These are phyloP conservation scores for Xeromyces bisporus DNA, from an alignment of 495 filamentous ascomycete genomes.

Conservation along the genomic window DNA sequence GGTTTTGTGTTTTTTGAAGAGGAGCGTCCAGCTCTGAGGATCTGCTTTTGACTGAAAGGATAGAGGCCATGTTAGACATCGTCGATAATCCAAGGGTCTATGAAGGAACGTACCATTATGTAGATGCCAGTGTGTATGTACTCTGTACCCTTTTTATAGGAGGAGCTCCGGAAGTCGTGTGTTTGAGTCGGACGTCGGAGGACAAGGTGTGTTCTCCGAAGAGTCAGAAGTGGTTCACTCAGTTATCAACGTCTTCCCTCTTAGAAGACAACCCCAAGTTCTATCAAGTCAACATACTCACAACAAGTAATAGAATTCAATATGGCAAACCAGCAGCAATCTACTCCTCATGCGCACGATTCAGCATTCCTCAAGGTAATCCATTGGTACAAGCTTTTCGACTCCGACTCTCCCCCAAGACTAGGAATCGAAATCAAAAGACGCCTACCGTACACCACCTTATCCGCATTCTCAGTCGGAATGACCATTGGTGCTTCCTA, in stretches of 20 bases:
- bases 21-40: slow-evolving; percentile 41
- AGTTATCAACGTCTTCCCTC: no score
- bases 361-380: slow-evolving; percentile 16
- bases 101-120: slow-evolving; percentile 10
- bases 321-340: slow-evolving; percentile 14
- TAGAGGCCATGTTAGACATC: slow-evolving; percentile 1
- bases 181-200: slow-evolving; percentile 7
- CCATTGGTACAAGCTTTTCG: slow-evolving; percentile 27
- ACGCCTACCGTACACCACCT: slow-evolving; percentile 45
- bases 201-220: slow-evolving; percentile 3
- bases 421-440: slow-evolving; percentile 44
- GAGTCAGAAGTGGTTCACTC: no score
- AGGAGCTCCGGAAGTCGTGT: no score
- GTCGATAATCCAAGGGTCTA: no score
- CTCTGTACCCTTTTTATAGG: no score
- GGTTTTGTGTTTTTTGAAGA: slow-evolving; percentile 63
- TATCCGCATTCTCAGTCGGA: slow-evolving; percentile 46
- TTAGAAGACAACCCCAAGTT: no score
- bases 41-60: slow-evolving; percentile 13
- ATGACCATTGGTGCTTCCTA: slow-evolving; percentile 51
- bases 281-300: no score
- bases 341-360: slow-evolving; percentile 4
- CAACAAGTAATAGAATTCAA: no score
- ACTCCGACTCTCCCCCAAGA: slow-evolving; percentile 32
- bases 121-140: slow-evolving; percentile 2